phyloP scores from a whole-genome alignment of 2,329 filamentous ascomycete species.

The Fusarium austroafricanum region DNA sequence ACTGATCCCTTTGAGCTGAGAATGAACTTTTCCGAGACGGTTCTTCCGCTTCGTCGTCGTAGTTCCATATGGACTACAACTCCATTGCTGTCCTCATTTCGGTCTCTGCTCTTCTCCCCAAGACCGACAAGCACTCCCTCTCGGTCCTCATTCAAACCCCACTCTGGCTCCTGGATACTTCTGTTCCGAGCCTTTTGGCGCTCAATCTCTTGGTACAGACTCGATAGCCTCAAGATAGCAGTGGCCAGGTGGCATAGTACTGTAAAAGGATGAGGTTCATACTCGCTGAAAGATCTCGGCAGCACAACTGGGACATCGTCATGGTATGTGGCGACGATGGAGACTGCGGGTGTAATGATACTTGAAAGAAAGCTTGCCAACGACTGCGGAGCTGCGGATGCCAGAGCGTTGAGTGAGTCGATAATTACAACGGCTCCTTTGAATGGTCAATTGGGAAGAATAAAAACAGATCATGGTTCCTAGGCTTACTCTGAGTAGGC shows the following conservation, averaged over 20 bases:
- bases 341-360: constrained; percentile 73
- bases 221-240: constrained; percentile 79
- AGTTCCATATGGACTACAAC: constrained; percentile 90
- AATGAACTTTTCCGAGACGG: constrained; percentile 76
- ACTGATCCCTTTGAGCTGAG: constrained; percentile 51
- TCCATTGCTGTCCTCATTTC: constrained; percentile 50
- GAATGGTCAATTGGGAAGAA: constrained; percentile 23
- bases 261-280: constrained; percentile 76
- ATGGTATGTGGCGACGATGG: constrained; percentile 85
- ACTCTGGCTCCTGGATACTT: constrained; percentile 79
- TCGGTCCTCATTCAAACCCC: constrained; percentile 79
- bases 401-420: constrained; percentile 80
- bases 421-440: constrained; percentile 80
- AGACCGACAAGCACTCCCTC: constrained; percentile 84
- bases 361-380: constrained; percentile 77
- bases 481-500: constrained; percentile 57
- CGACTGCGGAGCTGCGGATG: constrained; percentile 63
- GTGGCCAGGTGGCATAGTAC: constrained; percentile 89
- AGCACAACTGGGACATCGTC: constrained; percentile 75
- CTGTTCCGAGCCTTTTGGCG: constrained; percentile 80
- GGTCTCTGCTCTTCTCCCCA: constrained; percentile 59
- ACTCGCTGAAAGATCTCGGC: constrained; percentile 59
- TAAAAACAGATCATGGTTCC: background rate
- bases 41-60: constrained; percentile 82
- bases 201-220: constrained; percentile 78